A percentile compares a stretch with the other conserved stretches of the same genome.
These are phyloP conservation scores for Rhizopus stolonifer DNA, from an alignment of 371 early-diverging fungal genomes.

Conservation along the genomic window DNA sequence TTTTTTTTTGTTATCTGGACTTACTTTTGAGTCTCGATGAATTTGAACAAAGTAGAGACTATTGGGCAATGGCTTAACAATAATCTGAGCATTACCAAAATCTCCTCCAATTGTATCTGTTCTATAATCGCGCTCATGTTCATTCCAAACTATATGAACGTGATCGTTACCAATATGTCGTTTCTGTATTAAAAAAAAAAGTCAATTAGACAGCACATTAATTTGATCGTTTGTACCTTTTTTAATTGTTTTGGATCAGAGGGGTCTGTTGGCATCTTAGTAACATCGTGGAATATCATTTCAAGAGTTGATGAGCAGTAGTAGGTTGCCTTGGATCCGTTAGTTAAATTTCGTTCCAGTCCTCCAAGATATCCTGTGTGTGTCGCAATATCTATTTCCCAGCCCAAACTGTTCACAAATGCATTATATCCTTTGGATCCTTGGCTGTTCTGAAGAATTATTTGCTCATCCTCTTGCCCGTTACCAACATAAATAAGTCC, in stretches of 20 bases:
- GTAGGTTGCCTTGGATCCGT: conserved; percentile 78
- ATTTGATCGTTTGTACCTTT: conserved; percentile 56
- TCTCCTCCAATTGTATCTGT: conserved; percentile 93
- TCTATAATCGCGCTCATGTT: conserved; percentile 80
- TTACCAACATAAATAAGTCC: conserved; percentile 90
- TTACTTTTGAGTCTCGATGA: conserved; percentile 71
- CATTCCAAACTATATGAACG: conserved; percentile 97
- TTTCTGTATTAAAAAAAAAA: conserved; percentile 60
- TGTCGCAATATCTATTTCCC: conserved; percentile 78
- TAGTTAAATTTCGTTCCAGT: conserved; percentile 77
- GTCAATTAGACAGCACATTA: not conserved
- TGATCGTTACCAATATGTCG: conserved; percentile 98
- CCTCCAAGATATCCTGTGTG: conserved; percentile 91
- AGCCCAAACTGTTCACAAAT: conserved; percentile 85
- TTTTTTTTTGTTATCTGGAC: not conserved
- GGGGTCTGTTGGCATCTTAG: conserved; percentile 84
- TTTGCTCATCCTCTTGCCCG: conserved; percentile 85
- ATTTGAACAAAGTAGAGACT: conserved; percentile 74
- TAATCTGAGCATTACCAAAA: conserved; percentile 94
- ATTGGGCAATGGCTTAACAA: conserved; percentile 77
- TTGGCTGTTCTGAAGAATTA: conserved; percentile 74
- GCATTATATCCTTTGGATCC: conserved; percentile 72
- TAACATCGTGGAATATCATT: conserved; percentile 91
- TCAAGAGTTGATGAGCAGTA: conserved; percentile 82
- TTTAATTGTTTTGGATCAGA: conserved; percentile 81